Evolutionary conservation across 1,284 basidiomycete species (phyloP), one percentile per base, ranked within the genome.

Genomic region (Butyriboletus appendiculatus): DNA sequence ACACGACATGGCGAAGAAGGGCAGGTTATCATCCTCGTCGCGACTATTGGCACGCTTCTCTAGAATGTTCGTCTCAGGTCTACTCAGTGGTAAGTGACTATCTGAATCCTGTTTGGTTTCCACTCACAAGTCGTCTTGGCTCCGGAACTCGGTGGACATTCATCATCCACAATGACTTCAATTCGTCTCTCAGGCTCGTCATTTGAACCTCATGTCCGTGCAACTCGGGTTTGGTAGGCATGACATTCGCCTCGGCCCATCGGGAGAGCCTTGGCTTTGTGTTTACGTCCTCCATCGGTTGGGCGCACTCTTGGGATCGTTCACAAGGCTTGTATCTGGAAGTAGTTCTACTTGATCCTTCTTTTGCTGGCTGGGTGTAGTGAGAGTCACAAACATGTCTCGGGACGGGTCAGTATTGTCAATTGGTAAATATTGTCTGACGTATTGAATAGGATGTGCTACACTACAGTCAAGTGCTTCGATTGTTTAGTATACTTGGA

Each of bases 111-210:
- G 26, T 26, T 26, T 26, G 26, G 26, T 9, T 2, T 26, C 26
- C 26, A 7, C 43, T 48, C 32, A 48, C 16, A 4, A 22, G 20
- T 42, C 14, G 1, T 26, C 9, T 24, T 26, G 56, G 53, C 33
- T 56, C 18, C 53, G 39, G 22, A 26, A n/a, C 14, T 50, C 41
- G 12, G 39, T 58, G 34, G 34, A 58, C 42, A 5, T 20, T 45
- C 26, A 45, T 55, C 52, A 55, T 55, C 2, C 41, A 48, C 20
- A 53, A 53, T 30, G 56, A 57, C 20, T 57, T 57, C 18, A 57
- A 58, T 14, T 20, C 58, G 16, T 18, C 44, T 0, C 0, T 38
- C n/a, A n/a, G n/a, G n/a, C n/a, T n/a, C 44, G 12, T 54, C 56
- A 5, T 58, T 57, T 20, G 55, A 58, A 32, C 26, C 43, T 1